A percentile compares a stretch with the other conserved stretches of the same genome.
These are phyloP conservation scores for Chenopodium suecicum DNA, from an alignment of 148 eudicot species.

Conservation along the genomic window DNA sequence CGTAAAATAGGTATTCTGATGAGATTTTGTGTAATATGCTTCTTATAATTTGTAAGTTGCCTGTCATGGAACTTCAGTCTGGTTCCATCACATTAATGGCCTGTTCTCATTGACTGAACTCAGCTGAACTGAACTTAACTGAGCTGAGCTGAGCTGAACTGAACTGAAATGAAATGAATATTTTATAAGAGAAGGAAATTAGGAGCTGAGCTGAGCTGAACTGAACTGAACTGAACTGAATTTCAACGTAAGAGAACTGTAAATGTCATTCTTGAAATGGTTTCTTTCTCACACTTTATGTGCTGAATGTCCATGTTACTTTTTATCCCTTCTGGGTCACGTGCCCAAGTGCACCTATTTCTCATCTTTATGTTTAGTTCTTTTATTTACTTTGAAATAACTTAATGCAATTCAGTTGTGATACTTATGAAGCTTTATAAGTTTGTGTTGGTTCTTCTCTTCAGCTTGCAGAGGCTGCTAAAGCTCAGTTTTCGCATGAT, in stretches of 20 bases:
- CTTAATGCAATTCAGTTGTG: background rate
- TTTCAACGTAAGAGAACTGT: too few species aligned
- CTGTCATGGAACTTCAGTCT: background rate
- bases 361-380: background rate
- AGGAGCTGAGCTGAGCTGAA: too few species aligned
- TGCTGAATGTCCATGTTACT: background rate
- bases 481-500: constrained; percentile 77
- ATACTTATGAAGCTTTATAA: background rate
- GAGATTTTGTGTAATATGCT: background rate
- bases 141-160: too few species aligned
- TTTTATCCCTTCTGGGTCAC: background rate
- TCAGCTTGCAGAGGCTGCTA: constrained; percentile 97
- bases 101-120: too few species aligned
- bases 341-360: background rate
- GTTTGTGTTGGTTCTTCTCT: constrained; percentile 15
- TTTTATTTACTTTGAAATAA: background rate
- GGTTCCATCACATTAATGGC: background rate
- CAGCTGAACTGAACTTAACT: too few species aligned
- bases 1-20: background rate
- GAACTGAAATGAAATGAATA: too few species aligned
- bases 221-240: too few species aligned
- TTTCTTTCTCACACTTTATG: background rate
- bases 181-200: too few species aligned
- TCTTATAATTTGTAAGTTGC: background rate
- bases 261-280: background rate